Conservation (phyloP, 2,329 filamentous ascomycete genomes). For the Daldinia sp. region DNA sequence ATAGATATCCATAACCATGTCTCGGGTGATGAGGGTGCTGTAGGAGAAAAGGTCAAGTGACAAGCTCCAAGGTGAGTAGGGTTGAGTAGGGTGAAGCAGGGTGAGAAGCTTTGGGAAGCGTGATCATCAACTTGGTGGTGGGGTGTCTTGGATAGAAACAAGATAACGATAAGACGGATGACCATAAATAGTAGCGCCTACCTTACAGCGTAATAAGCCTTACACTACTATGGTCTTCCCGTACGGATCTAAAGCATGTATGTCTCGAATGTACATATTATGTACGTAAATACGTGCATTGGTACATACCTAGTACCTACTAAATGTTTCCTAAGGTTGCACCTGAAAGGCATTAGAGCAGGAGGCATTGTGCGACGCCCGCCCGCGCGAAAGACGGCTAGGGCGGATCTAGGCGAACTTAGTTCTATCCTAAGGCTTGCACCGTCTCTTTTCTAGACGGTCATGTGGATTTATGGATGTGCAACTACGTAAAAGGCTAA, state of each 20-base stretch:
- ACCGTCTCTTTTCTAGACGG: conserved; percentile 24
- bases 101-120: conserved; percentile 25
- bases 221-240: background rate
- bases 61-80: conserved; percentile 30
- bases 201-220: background rate
- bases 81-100: conserved; percentile 18
- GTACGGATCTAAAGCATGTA: conserved; percentile 10
- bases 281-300: conserved; percentile 3
- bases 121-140: conserved; percentile 41
- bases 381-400: conserved; percentile 34
- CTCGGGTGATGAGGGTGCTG: conserved; percentile 32
- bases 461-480: conserved; percentile 30
- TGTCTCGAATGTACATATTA: conserved; percentile 12
- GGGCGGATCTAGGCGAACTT: conserved; percentile 42
- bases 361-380: conserved; percentile 6
- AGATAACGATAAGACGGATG: conserved; percentile 41
- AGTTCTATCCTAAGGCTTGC: conserved; percentile 29
- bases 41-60: conserved; percentile 49
- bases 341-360: background rate
- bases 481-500: background rate
- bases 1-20: conserved; percentile 41
- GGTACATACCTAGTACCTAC: background rate
- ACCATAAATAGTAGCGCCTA: conserved; percentile 35
- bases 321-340: background rate
- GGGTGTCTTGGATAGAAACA: conserved; percentile 31